These are phyloP conservation scores for Pestalotiopsis sp. DNA, from an alignment of 2,329 filamentous ascomycete species.

Conservation along the genomic window DNA sequence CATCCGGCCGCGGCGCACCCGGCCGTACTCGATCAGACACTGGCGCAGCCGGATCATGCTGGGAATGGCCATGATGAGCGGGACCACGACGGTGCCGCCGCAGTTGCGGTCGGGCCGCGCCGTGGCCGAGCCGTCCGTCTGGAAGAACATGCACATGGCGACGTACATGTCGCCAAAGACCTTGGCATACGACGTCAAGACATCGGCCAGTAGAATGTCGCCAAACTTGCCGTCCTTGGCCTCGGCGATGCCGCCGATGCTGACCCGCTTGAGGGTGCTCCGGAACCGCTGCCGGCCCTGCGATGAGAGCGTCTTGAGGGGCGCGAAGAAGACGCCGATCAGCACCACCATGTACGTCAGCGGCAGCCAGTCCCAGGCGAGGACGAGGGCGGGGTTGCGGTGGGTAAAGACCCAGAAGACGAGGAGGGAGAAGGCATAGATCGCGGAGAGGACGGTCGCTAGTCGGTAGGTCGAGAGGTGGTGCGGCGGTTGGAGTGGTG, in stretches of 20 bases:
- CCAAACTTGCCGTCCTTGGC: constrained; percentile 90
- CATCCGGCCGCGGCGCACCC: constrained; percentile 65
- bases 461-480: constrained; percentile 86
- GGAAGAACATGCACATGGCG: constrained; percentile 88
- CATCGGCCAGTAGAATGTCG: constrained; percentile 87
- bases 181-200: constrained; percentile 91
- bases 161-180: constrained; percentile 90
- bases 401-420: constrained; percentile 84
- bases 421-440: constrained; percentile 72
- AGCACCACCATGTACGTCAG: constrained; percentile 80
- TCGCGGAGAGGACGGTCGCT: constrained; percentile 73
- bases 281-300: constrained; percentile 77
- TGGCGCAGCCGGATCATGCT: constrained; percentile 87
- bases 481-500: constrained; percentile 71
- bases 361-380: constrained; percentile 82
- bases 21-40: constrained; percentile 84
- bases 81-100: constrained; percentile 78
- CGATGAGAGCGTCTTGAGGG: constrained; percentile 69
- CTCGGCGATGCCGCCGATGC: constrained; percentile 84
- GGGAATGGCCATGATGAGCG: constrained; percentile 81
- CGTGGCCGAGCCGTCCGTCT: constrained; percentile 71
- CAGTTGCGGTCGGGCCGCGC: constrained; percentile 80
- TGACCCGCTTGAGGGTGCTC: constrained; percentile 74
- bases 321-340: constrained; percentile 71
- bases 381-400: constrained; percentile 69